phyloP scores from a whole-genome alignment of 129 eudicot species.

The Artemisia tridentata region DNA sequence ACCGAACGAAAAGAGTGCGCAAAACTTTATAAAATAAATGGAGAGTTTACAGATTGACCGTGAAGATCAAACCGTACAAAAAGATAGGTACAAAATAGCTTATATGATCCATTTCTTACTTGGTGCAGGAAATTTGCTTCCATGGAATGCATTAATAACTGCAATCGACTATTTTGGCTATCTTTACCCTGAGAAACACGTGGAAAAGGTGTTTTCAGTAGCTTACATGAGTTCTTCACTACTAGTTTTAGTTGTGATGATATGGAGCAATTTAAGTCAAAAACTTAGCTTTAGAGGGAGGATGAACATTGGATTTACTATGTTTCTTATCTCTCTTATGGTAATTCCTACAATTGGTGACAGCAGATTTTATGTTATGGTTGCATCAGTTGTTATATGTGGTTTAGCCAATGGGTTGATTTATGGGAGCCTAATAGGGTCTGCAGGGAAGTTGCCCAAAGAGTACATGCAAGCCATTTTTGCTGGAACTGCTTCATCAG shows the following conservation, averaged over 20 bases:
- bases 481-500: constrained; percentile 90
- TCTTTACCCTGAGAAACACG: constrained; percentile 54
- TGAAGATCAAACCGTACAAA: constrained; percentile 32
- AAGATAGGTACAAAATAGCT: constrained; percentile 54
- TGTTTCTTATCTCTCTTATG: too few species aligned
- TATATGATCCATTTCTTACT: constrained; percentile 70
- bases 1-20: constrained; percentile 20
- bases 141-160: constrained; percentile 83
- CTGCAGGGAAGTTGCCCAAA: constrained; percentile 76
- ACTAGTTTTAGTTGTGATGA: constrained; percentile 45
- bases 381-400: constrained; percentile 49
- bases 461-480: constrained; percentile 88
- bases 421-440: constrained; percentile 67
- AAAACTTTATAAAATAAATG: constrained; percentile 30
- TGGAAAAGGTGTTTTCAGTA: constrained; percentile 52
- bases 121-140: constrained; percentile 86
- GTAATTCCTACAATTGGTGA: too few species aligned
- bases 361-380: constrained; percentile 30
- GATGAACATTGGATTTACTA: too few species aligned
- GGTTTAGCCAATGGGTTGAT: constrained; percentile 78
- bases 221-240: constrained; percentile 72
- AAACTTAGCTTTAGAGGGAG: too few species aligned
- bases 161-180: constrained; percentile 67
- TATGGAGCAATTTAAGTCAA: too few species aligned
- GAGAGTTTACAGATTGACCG: constrained; percentile 32